Base-by-base conservation (phyloP, 2,329 filamentous ascomycete genomes). In the Leptographium procerum region DNA sequence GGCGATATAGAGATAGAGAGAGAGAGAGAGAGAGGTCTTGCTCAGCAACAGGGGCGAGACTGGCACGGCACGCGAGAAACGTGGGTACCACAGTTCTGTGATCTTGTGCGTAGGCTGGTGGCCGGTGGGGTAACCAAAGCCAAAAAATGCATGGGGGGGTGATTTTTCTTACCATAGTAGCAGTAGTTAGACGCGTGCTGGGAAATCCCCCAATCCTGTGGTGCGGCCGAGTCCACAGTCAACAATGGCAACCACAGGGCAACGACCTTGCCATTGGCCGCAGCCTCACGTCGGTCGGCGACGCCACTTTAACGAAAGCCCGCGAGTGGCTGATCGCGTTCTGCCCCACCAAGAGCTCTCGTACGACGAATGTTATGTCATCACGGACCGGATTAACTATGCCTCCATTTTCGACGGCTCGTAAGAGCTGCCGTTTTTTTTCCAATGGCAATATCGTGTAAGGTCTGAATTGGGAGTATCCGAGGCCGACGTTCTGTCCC, bases 191-290 rank as follows among this genome's bases (percentile, higher is more conserved):
- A 58, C 57, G 57, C 57, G 57, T 55, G n/a, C 34, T 7, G 45
- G 19, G 24, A 34, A 2, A 33, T 29, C 28, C 26, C 36, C 26
- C 36, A 33, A 45, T 19, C 28, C 33, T 11, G 61, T 62, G 61
- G 56, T 56, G 57, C 51, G 56, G 31, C 57, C 26, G 57, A 61
- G 61, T 61, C 66, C 65, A 67, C 64, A 57, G 62, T 80, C 75
- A 81, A 81, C 76, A 81, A 63, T 70, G 67, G 74, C 77, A 81
- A 82, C 79, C 67, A 70, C 78, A 64, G 70, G 65, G 79, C 81
- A 85, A 85, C 82, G 67, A 66, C 16, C 4, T 45, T 64, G 28
- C 69, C 57, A 80, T 80, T 81, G 77, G 78, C 60, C 22, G 62
- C 61, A 61, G 64, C 62, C 24, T 4, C 26, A 29, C 24, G 4